Conservation (phyloP, 1,284 basidiomycete species). For the Tilletia horrida region DNA sequence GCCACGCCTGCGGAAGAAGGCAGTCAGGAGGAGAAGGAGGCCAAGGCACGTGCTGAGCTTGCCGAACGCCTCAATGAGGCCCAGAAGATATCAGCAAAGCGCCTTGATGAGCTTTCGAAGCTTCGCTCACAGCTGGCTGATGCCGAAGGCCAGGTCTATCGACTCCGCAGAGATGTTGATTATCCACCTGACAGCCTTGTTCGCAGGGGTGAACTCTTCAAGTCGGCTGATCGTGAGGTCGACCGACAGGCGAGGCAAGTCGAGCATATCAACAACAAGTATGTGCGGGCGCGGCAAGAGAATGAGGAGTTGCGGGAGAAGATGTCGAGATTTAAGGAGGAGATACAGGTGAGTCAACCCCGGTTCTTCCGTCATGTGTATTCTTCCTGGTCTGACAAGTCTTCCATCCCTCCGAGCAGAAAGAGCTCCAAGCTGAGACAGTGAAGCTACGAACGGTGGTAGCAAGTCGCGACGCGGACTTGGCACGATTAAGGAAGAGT, state of each 20-base stretch:
- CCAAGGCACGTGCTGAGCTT: constrained; percentile 5
- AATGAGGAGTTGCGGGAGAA: constrained; percentile 43
- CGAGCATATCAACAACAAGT: constrained; percentile 21
- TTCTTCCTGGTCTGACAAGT: no score
- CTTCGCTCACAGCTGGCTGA: constrained; percentile 14
- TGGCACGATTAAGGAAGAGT: constrained; percentile 29
- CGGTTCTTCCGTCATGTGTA: neutral
- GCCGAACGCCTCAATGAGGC: constrained; percentile 14
- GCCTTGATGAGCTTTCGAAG: constrained; percentile 5
- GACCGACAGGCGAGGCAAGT: constrained; percentile 23
- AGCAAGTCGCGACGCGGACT: constrained; percentile 66
- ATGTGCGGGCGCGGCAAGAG: constrained; percentile 33
- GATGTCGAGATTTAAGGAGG: constrained; percentile 27
- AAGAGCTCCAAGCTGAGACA: constrained; percentile 47
- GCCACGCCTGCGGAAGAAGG: neutral
- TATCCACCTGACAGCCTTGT: neutral
- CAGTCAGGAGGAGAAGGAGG: neutral
- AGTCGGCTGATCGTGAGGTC: constrained; percentile 3
- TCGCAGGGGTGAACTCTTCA: constrained; percentile 7
- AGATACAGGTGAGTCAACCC: constrained; percentile 20
- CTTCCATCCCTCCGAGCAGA: constrained; percentile 25
- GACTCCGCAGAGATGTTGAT: neutral
- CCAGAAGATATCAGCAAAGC: constrained; percentile 4
- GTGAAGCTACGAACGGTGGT: constrained; percentile 72
- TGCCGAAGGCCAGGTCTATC: constrained; percentile 3